Conservation (phyloP, 805 yeast genomes). For the Lipomyces starkeyi region DNA sequence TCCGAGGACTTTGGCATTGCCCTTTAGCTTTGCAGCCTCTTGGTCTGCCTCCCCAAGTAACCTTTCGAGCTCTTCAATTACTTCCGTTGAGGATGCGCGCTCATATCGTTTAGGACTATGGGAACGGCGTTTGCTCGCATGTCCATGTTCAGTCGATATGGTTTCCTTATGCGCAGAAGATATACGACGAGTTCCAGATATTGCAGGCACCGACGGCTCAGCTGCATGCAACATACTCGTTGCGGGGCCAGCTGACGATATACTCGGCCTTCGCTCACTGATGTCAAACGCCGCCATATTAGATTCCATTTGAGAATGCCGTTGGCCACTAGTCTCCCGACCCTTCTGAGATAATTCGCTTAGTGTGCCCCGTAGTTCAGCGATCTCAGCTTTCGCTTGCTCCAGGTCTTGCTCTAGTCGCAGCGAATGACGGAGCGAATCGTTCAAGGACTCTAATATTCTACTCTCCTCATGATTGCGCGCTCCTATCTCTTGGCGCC, state of each 20-base stretch:
- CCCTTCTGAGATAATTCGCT: neutral
- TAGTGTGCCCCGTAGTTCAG: constrained; percentile 17
- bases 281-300: neutral
- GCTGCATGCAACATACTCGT: neutral
- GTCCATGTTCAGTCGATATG: neutral
- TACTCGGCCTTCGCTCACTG: neutral
- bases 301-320: neutral
- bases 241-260: neutral
- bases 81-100: constrained; percentile 2
- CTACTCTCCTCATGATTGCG: neutral
- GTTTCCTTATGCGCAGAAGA: neutral
- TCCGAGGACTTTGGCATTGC: constrained; percentile 28
- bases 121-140: neutral
- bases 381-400: constrained; percentile 25
- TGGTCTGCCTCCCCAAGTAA: constrained; percentile 18
- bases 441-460: constrained; percentile 11
- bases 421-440: constrained; percentile 24
- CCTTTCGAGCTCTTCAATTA: constrained; percentile 26
- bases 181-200: neutral
- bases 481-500: neutral
- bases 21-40: constrained; percentile 20
- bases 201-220: neutral
- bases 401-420: constrained; percentile 24
- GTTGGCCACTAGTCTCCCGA: neutral
- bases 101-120: neutral